Evolutionary conservation across 1,284 basidiomycete genomes (phyloP), one percentile per base, ranked within the genome.

Genomic region (Moesziomyces sp.): DNA sequence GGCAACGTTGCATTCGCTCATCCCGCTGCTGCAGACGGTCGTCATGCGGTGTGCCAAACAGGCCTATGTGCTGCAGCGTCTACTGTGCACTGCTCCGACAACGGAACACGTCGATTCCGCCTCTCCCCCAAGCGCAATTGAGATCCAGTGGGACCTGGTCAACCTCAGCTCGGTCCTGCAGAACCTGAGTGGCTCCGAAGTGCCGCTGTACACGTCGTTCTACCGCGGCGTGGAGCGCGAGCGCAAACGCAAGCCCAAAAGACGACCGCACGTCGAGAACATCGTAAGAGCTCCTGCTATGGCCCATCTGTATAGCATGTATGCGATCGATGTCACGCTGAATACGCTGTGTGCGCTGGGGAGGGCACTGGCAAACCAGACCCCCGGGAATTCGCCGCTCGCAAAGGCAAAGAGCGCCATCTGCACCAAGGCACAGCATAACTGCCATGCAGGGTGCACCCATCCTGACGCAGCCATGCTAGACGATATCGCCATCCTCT

Each of bases 21-120:
- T 65, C 23, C 68, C 68, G n/a, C 21, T 65, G 33, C 38, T 65
- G 21, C 28, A 60, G 47, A 71, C 68, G 0, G 46, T 71, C 7
- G 18, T 71, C 3, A 35, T 71, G 11, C 51, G 68, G 9, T 46
- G 51, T 26, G 43, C 35, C 3, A 28, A 47, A 0, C 57, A 61
- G 33, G 16, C 50, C 10, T 40, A 52, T 10, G 30, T 48, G 5
- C 16, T 61, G 44, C 43, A 44, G n/a, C 28, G 50, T 13, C 38
- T 53, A 0, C 21, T 47, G 19, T 16, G 40, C 18, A 28, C 26
- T 7, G 26, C 26, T 1, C 26, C 26, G 1, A 6, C 6, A 5
- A 28, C 26, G 26, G 5, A 28, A 6, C 26, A 28, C 8, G 26
- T 28, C 26, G 26, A 28, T 7, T 28, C 26, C 26, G 8, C 26